Percentiles rank a stretch among this genome's conserved stretches.
Evolutionary conservation across 768 basidiomycete species (phyloP).

Genomic region (Mycena kentingensis): DNA sequence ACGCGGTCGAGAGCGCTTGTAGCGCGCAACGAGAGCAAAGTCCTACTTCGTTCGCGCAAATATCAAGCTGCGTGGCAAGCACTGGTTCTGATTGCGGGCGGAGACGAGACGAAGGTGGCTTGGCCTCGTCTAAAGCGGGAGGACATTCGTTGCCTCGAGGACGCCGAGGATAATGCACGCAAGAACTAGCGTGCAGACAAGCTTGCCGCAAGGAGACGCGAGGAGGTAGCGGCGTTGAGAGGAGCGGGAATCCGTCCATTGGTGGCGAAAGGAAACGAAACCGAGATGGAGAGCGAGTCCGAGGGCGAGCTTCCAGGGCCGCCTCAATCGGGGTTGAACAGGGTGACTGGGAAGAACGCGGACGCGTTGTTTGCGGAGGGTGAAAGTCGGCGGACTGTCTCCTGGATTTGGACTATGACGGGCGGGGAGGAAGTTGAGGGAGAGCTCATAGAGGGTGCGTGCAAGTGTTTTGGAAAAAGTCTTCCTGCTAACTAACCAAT

Average conservation of each 20-base stretch:
- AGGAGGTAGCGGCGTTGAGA: background rate
- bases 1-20: constrained; percentile 6
- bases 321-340: background rate
- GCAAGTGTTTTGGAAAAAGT: too few relatives aligned
- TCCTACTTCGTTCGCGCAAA: constrained; percentile 3
- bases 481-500: background rate
- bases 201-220: background rate
- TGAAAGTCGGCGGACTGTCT: background rate
- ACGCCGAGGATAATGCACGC: constrained; percentile 1
- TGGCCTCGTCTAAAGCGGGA: background rate
- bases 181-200: too few relatives aligned
- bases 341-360: background rate
- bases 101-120: background rate
- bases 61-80: constrained; percentile 4
- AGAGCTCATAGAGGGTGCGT: background rate
- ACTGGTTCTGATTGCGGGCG: background rate
- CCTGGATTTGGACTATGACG: constrained; percentile 7
- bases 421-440: background rate
- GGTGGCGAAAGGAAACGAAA: background rate
- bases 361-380: background rate
- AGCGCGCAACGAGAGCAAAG: background rate
- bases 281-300: background rate
- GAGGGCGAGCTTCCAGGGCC: background rate
- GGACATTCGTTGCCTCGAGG: background rate
- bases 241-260: background rate